Conservation (phyloP, 2,329 filamentous ascomycete genomes). For the Xylaria multiplex region DNA sequence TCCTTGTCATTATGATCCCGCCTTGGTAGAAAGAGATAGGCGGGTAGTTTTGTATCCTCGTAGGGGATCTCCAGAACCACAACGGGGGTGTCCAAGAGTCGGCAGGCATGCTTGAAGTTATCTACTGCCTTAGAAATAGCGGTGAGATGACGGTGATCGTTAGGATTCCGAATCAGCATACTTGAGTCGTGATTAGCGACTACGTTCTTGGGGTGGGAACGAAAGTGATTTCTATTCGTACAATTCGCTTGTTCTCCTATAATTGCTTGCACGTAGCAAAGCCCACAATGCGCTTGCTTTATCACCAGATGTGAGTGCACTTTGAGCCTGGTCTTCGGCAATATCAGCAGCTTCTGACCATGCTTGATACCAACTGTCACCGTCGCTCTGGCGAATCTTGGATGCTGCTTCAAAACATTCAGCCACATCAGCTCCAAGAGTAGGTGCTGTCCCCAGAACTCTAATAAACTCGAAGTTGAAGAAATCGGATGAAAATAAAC, state of each 20-base stretch:
- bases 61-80: too few relatives aligned
- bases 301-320: too few relatives aligned
- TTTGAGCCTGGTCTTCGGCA: too few relatives aligned
- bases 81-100: too few relatives aligned
- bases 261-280: background rate
- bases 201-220: background rate
- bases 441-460: background rate
- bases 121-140: background rate
- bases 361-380: too few relatives aligned
- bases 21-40: too few relatives aligned
- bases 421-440: too few relatives aligned
- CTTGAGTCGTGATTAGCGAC: background rate
- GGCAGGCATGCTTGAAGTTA: background rate
- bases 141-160: background rate
- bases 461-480: background rate
- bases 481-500: background rate
- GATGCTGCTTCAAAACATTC: too few relatives aligned
- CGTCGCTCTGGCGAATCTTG: too few relatives aligned
- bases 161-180: slow-evolving; percentile 2
- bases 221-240: background rate
- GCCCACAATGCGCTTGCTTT: background rate
- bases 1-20: too few relatives aligned
- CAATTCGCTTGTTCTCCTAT: slow-evolving; percentile 1
- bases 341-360: too few relatives aligned
- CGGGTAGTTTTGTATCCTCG: too few relatives aligned